Base-by-base conservation (phyloP, 2,329 filamentous ascomycete species). In the Aspergillus eucalypticola region DNA sequence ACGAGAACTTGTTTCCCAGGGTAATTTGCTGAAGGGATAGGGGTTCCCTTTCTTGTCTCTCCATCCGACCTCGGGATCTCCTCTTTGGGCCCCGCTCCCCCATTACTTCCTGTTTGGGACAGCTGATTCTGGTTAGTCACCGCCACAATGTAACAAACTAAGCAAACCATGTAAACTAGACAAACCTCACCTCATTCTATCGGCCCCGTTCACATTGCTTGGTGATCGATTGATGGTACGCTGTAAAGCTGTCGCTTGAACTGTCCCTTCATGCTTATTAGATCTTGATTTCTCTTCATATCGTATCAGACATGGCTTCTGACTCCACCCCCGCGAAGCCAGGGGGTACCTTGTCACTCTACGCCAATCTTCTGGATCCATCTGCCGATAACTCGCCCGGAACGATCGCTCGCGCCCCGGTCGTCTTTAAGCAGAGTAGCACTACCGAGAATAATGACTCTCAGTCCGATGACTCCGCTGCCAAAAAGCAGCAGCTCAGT, bases 331-430 rank as follows among this genome's bases (percentile, higher is more conserved):
- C 69, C 5, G 57, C 71, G 2, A 73, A 72, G 61, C 76, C 80
- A 59, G 78, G 81, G 59, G 69, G 71, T 6, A 83, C 83, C 59
- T 81, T 92, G 66, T 93, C 91, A 17, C 86, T 96, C 5, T 96
- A 96, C 74, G 92, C 91, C 57, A 91, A 96, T 74, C 84, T 96
- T 46, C 86, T 95, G 64, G 89, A 91, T 68, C 75, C 78, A 3
- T 73, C 74, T 38, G 68, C 71, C 41, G 73, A 78, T 39, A 71
- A 77, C 42, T 69, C 79, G 13, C 81, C 86, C 19, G 77, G 81
- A 50, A 90, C 89, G n/a, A 91, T 94, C 67, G 91, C 90, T 15
- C 86, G 88, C 68, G 89, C 86, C 1, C 90, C 91, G 0, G 86
- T 93, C 54, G 83, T 88, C 57, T 93, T 92, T 76, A 86, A 86